Evolutionary conservation across 164 flowering plant genomes (phyloP).

Genomic region (Vitis rotundifolia): DNA sequence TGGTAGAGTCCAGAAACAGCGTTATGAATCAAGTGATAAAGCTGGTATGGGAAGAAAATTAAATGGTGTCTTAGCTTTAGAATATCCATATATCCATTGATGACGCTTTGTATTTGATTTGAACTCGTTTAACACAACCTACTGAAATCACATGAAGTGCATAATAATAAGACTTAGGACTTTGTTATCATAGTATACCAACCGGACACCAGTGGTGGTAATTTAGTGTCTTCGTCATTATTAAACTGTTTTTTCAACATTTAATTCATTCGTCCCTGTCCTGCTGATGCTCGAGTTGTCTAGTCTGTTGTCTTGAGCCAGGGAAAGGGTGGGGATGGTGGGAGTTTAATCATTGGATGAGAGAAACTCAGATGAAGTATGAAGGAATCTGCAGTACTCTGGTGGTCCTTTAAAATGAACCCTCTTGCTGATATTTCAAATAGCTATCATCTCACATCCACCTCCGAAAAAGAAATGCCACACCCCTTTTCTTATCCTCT

Average conservation of each 20-base stretch:
- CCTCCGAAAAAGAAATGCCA: no score
- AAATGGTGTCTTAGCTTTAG: neutral
- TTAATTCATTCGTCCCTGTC: no score
- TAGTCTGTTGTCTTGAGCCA: neutral
- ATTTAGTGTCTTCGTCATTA: no score
- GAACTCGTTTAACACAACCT: neutral
- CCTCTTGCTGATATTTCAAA: constrained; percentile 1
- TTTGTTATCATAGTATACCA: no score
- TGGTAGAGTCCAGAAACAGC: neutral
- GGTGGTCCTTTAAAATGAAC: neutral
- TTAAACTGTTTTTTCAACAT: no score
- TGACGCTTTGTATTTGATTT: neutral
- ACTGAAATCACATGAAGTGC: neutral
- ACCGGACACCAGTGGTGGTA: no score
- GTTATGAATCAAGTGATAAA: neutral
- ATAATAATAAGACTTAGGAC: neutral
- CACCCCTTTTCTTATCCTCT: no score
- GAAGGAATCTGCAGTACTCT: neutral
- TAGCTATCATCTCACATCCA: no score
- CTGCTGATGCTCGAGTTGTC: neutral
- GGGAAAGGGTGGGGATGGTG: neutral
- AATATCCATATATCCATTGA: neutral
- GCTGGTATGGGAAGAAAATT: neutral
- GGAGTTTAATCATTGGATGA: neutral
- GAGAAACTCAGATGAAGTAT: neutral